Evolutionary conservation across 495 filamentous ascomycete species (phyloP), one percentile per base, ranked within the genome.

Genomic region (Penicillium tannophilum): DNA sequence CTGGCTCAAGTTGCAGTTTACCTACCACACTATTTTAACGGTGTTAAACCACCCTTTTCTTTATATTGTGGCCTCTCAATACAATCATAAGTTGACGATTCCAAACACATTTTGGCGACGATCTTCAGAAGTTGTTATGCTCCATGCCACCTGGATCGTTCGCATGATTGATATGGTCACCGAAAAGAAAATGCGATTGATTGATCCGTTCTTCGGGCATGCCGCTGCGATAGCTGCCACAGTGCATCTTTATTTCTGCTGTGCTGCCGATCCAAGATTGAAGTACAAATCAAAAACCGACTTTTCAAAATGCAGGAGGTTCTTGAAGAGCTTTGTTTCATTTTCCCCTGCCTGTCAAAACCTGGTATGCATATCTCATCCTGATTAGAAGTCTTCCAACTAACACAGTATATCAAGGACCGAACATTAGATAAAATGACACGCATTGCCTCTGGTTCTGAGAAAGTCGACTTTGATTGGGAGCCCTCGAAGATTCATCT

Each of bases 131-230:
- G 60, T 77, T 8, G 76, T 76, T 14, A 56, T 79, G 14, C 58
- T 79, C 4, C 76, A 79, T 52, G 75, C 76, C 4, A 79, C 76
- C 8, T 79, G 76, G 76, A 63, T 79, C 46, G 76, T 79, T 24
- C 74, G 76, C n/a, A 68, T 79, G 64, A 78, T 79, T 46, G 76
- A 79, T 54, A 79, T 79, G 76, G 72, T 78, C 8, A 64, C 70
- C 6, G 76, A 79, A 28, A 78, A 76, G 66, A 69, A 77, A 39
- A 61, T 79, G 55, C 69, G 71, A 36, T 59, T 79, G 3, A 72
- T 76, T 16, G 76, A 79, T 53, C 76, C 76, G 0, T 79, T 78
- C 61, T 76, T 79, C 42, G 76, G 73, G 19, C 76, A 79, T 39
- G 66, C 67, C 11, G 76, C 75, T 8, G 73, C 73, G 14, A 78